Base-by-base conservation (phyloP, 169 alveolate species). In the Fabrea salina region DNA sequence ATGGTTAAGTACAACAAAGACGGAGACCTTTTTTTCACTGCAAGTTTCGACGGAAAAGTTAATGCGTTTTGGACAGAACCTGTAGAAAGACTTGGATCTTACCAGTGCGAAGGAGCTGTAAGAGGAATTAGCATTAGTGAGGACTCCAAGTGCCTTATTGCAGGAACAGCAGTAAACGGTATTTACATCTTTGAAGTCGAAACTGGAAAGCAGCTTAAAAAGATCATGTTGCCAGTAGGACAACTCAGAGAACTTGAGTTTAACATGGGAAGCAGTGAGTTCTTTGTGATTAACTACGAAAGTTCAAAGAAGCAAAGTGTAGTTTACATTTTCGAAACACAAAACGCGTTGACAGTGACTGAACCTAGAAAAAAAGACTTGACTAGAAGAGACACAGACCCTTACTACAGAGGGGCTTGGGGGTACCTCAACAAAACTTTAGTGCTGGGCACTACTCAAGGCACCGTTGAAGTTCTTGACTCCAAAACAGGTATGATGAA, bases 131-230 rank as follows among this genome's bases (percentile, higher is more conserved):
- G 47, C 35, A 53, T 81, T 5, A 58, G 76, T 25, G 79, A 74
- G n/a, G 75, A 72, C 54, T 58, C 83, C 37, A 81, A 81, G 64
- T 59, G 54, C 53, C 56, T 81, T 35, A 41, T 64, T 72, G 53
- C 78, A 49, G 82, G 86, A 19, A 67, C 79, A 70, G 71, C 82
- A n/a, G 53, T 72, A 35, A 79, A 79, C 16, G 59, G 54, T 1
- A 68, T 81, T 40, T 81, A 58, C 59, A n/a, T 81, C 16, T 81
- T 79, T 71, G 86, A 81, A 25, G 79, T 79, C 35, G 68, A 66
- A 41, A 81, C 47, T 50, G 83, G 86, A 0, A 50, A 32, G 19
- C 11, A 44, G n/a, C 51, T 81, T 13, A 41, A 44, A 44, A 13
- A 19, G 16, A 70, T 27, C 4, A 30, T 13, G 13, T 49, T 70